Base-by-base conservation (phyloP, 2,329 filamentous ascomycete species). In the Fusarium sp. region DNA sequence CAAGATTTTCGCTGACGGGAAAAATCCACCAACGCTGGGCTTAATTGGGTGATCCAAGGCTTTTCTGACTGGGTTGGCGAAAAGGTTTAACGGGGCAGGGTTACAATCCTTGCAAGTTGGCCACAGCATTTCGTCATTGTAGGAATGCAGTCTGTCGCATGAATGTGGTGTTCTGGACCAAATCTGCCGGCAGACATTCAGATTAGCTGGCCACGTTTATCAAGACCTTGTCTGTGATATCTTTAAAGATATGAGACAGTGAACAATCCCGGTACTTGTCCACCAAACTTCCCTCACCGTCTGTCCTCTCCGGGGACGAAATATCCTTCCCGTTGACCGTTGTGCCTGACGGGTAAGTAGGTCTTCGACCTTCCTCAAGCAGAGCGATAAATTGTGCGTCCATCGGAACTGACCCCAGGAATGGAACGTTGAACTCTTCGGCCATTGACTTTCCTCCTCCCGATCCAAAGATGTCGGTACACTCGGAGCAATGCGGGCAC, bases 401-500 rank as follows among this genome's bases (percentile, higher is more conserved):
- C 74, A 99, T 94, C 2, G 96, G 96, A 36, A 98, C 89, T 26
- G 88, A 89, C 4, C 94, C 96, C 52, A 98, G 79, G 73, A 97
- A 98, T 17, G 86, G 88, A 34, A 98, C 92, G 1, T 83, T 83
- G 76, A 97, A 96, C 71, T 98, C 94, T 46, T 87, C 82, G 8
- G 95, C 94, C 94, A 99, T 97, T 23, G 91, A 86, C 77, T 92
- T 84, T 9, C 96, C 96, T 5, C 96, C 96, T 6, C 96, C 96
- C 55, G 92, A 94, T 50, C 91, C 93, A 77, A 99, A 99, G 50
- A 98, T 87, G 79, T 98, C 93, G 51, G 93, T 97, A 79, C 95
- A 96, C 77, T 97, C 94, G 48, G 86, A 87, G 78, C 89, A 91
- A 74, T 90, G 87, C 8, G 89, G 89, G 75, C 92, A 96, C n/a